These are phyloP conservation scores for Quercus gilva DNA, from an alignment of 306 rosid species.

Conservation along the genomic window DNA sequence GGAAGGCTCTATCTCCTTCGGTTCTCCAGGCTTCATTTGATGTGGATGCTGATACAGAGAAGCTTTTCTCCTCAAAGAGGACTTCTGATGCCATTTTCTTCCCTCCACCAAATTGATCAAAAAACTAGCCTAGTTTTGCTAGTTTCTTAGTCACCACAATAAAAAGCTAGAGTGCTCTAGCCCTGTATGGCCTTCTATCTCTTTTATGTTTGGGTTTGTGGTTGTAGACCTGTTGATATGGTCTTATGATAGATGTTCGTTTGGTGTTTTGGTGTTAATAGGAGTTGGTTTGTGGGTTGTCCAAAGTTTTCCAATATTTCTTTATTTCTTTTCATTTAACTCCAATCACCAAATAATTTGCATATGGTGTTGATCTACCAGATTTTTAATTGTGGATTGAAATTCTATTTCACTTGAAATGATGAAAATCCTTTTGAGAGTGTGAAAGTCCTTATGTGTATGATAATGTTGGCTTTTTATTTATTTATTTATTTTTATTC, in stretches of 20 bases:
- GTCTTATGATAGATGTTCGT: no score
- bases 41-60: constrained; percentile 59
- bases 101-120: constrained; percentile 64
- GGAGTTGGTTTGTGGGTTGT: no score
- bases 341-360: background rate
- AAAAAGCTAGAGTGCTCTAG: constrained; percentile 3
- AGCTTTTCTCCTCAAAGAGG: constrained; percentile 76
- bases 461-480: no score
- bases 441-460: no score
- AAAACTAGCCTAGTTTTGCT: background rate
- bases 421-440: no score
- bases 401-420: no score
- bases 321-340: background rate
- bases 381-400: no score
- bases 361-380: no score
- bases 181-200: background rate
- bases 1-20: constrained; percentile 74
- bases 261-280: no score
- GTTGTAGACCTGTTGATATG: background rate
- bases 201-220: background rate
- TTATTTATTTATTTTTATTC: no score
- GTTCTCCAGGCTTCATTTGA: constrained; percentile 72
- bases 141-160: constrained; percentile 11
- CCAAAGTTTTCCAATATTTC: no score
- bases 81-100: constrained; percentile 72